Base-by-base conservation (phyloP, 257 asterid genomes). In the Penstemon newberryi region DNA sequence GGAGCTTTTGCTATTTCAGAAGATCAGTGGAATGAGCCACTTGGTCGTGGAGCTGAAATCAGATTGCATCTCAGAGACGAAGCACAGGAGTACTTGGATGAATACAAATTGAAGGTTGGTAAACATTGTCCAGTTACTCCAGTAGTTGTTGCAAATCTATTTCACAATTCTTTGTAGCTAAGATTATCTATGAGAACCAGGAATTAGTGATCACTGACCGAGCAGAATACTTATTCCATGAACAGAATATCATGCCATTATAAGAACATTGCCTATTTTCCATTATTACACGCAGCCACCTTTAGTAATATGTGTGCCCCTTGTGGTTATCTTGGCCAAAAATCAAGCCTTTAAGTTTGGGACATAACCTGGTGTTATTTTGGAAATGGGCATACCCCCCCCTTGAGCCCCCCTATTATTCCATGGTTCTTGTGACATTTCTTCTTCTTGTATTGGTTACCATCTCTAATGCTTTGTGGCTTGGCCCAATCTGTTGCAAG, bases 41-140 rank as follows among this genome's bases (percentile, higher is more conserved):
- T 91, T 72, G 98, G 96, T 8, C 96, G 96, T 69, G 98, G 98
- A 69, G 85, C 96, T 36, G 98, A 89, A 78, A 89, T 89, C 69
- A 89, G 94, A 70, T 77, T 91, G 84, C 96, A 91, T 73, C 92
- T 91, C 43, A 81, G 95, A 68, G 96, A 91, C 74, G 98, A 91
- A 76, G 94, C 98, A 3, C 91, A 86, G 46, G 98, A 91, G 81
- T 91, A 91, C 83, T 70, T 87, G 84, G 94, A 91, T 37, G 94
- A 91, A 76, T 67, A 2, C 80, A 91, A 91, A 75, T 69, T 91
- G 60, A 91, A 91, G 98, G 98, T 91, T 65, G 54, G 85, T 61
- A 37, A 41, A 40, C 58, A 37, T 15, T 46, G 42, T 60, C 15
- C 60, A 38, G 44, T 39, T 53, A n/a, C 63, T 4, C 38, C 7